A percentile compares a stretch with the other conserved stretches of the same genome.
These are phyloP conservation scores for Xylariaceae sp. DNA, from an alignment of 2,329 filamentous ascomycete genomes.

Conservation along the genomic window DNA sequence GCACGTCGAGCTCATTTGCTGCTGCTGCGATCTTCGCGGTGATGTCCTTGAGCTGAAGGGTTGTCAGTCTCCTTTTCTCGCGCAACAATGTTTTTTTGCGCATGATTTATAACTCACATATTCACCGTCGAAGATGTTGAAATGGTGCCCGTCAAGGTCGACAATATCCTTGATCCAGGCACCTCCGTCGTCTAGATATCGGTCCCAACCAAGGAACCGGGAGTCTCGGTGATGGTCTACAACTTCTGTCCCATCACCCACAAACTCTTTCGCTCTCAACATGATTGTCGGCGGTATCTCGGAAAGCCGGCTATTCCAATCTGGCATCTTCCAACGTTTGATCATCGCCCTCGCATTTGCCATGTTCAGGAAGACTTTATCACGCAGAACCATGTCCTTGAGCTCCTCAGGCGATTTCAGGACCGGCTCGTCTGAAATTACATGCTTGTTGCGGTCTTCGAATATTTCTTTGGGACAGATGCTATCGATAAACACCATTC, in stretches of 20 bases:
- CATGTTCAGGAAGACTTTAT: constrained; percentile 33
- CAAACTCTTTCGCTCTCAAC: constrained; percentile 40
- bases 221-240: constrained; percentile 45
- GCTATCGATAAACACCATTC: constrained; percentile 52
- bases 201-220: constrained; percentile 45
- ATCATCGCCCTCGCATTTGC: constrained; percentile 30
- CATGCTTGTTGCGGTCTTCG: constrained; percentile 14
- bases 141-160: constrained; percentile 52
- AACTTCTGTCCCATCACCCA: constrained; percentile 25
- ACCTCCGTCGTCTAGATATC: constrained; percentile 34
- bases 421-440: constrained; percentile 26
- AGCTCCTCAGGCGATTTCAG: constrained; percentile 24
- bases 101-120: constrained; percentile 24
- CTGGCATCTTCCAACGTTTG: constrained; percentile 23
- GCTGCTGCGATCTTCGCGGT: constrained; percentile 25
- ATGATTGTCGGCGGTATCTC: constrained; percentile 40
- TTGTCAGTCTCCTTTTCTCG: constrained; percentile 2
- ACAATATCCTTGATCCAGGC: constrained; percentile 42
- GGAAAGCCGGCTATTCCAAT: constrained; percentile 21
- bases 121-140: constrained; percentile 30
- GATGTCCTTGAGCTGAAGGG: constrained; percentile 21
- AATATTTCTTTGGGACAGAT: constrained; percentile 33
- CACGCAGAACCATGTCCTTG: constrained; percentile 25
- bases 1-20: constrained; percentile 21
- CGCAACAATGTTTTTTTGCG: not conserved